Base-by-base conservation (phyloP, 2,329 filamentous ascomycete genomes). In the Stromatinia cepivora region DNA sequence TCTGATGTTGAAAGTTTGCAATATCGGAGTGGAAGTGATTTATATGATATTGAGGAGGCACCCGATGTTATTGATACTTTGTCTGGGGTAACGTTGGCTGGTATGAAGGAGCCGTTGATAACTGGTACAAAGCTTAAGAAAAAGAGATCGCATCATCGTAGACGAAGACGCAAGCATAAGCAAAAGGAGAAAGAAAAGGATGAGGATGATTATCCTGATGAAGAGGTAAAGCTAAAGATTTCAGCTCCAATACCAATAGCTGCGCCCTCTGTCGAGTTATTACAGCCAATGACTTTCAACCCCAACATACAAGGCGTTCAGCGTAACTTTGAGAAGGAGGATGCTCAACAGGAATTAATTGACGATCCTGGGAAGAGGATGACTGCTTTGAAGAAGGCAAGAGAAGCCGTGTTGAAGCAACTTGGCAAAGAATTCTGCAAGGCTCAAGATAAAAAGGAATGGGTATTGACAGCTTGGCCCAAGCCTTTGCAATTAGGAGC, bases 361-460 rank as follows among this genome's bases (percentile, higher is more conserved):
- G 84, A 89, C 72, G 86, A 89, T 73, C 81, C 84, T 3, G 83
- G 83, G 11, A 83, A 85, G 67, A 83, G 87, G 69, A 81, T 81
- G 6, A 84, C 81, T 72, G 85, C 86, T 13, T 79, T 90, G 63
- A 82, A 83, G 75, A 84, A 85, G 70, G 88, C 87, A 46, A 87
- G 86, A 76, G 86, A 87, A 72, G 85, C 86, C 0, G 87, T 90
- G 17, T 79, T 90, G 67, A 82, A 81, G 71, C 88, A 88, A 73
- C 82, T 90, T 1, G 64, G 84, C 82, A 74, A 82, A 82, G 85
- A 88, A 76, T 88, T 84, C 67, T 75, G 72, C 66, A 76, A 72
- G 52, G 72, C 65, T 25, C 72, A 74, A 48, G 73, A 75, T 45
- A 75, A 69, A 68, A 76, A 74, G 68, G 72, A 72, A 36, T 10